Conservation (phyloP, 345 rosid species). For the Gossypium arboreum region DNA sequence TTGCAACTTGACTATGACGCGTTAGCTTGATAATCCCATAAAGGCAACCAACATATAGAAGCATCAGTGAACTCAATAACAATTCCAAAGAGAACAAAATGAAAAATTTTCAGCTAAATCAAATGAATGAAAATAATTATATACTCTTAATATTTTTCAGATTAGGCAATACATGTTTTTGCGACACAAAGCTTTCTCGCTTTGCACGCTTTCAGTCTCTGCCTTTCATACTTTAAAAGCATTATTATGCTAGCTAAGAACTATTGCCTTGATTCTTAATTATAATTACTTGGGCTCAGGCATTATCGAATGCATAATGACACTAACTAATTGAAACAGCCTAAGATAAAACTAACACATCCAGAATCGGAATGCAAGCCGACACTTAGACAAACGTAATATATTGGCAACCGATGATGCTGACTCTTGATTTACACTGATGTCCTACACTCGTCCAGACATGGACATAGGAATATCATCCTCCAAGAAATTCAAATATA, state of each 20-base stretch:
- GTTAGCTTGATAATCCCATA: neutral
- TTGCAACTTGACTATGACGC: neutral
- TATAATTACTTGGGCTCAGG: neutral
- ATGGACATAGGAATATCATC: neutral
- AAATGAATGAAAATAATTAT: neutral
- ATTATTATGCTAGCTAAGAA: neutral
- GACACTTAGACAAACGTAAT: neutral
- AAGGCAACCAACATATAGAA: neutral
- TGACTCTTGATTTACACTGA: neutral
- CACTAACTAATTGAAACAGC: neutral
- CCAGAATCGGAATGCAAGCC: neutral
- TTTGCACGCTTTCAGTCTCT: neutral
- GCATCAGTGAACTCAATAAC: neutral
- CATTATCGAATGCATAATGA: neutral
- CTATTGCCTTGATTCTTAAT: slow-evolving; percentile 2
- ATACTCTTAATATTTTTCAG: neutral
- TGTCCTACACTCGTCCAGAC: neutral
- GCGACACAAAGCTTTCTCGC: neutral
- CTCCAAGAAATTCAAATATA: neutral
- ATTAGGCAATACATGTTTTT: neutral
- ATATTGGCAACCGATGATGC: neutral
- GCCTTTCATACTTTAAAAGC: neutral
- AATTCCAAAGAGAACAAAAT: neutral
- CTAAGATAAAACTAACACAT: neutral
- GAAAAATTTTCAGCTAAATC: neutral